Conservation (phyloP, 176 grass and related monocot genomes). For the Saccharum officinarum region DNA sequence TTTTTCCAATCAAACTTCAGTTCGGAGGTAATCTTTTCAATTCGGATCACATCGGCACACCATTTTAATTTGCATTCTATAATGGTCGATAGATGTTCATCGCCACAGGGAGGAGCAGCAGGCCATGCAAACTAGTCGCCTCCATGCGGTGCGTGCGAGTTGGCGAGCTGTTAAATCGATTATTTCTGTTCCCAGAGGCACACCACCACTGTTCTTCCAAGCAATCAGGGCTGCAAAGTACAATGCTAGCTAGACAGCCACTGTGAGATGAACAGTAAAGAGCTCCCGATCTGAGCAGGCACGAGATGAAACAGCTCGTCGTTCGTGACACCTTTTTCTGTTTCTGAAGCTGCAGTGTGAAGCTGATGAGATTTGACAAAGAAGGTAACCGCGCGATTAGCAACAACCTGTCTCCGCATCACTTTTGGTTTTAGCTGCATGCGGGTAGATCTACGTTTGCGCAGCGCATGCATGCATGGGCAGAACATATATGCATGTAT, state of each 20-base stretch:
- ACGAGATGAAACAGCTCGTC: neutral
- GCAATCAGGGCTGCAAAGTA: constrained; percentile 23
- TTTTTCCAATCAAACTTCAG: neutral
- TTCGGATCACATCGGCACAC: neutral
- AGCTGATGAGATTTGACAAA: neutral
- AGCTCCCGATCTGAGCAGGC: neutral
- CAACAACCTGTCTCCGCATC: neutral
- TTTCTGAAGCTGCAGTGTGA: neutral
- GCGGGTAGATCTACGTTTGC: neutral
- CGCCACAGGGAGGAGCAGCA: too few relatives aligned
- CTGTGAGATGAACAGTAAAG: neutral
- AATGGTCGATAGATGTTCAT: too few relatives aligned
- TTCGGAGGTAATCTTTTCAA: constrained; percentile 24
- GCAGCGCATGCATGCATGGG: neutral
- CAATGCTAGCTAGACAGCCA: constrained; percentile 31
- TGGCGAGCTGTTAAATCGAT: too few relatives aligned
- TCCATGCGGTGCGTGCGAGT: too few relatives aligned
- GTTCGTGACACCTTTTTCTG: neutral
- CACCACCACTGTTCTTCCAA: neutral
- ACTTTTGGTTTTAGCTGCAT: neutral
- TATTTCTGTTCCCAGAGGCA: neutral
- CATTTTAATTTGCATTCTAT: neutral
- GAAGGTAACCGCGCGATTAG: neutral
- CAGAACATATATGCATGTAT: neutral
- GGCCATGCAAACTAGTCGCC: too few relatives aligned